Percentiles rank a stretch among this genome's conserved stretches.
These are phyloP conservation scores for Eimeria zaria DNA, from an alignment of 169 alveolate species.

Conservation along the genomic window DNA sequence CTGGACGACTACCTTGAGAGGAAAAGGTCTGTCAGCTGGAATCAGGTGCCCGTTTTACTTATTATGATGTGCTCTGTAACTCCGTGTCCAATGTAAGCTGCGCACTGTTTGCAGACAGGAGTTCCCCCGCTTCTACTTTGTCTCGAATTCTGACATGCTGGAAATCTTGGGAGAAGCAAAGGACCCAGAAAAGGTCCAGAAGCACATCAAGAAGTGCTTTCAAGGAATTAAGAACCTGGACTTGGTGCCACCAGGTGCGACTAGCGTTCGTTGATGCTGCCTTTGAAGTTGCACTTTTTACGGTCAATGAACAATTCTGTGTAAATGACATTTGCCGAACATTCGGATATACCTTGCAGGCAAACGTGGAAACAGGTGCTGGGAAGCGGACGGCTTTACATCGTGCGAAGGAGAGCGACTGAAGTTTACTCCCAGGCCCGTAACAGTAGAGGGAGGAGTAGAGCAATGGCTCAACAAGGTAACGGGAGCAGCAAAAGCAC, in stretches of 20 bases:
- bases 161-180: conserved; percentile 97
- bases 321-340: background rate
- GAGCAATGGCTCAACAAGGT: conserved; percentile 88
- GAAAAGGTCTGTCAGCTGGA: conserved; percentile 89
- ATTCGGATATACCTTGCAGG: conserved; percentile 17
- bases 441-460: conserved; percentile 87
- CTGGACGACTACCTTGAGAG: conserved; percentile 96
- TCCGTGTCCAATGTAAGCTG: background rate
- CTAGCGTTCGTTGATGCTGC: background rate
- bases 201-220: conserved; percentile 97
- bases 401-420: conserved; percentile 95
- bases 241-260: conserved; percentile 87
- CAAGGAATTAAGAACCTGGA: conserved; percentile 95
- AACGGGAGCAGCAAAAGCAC: conserved; percentile 54
- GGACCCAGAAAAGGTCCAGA: conserved; percentile 95
- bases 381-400: conserved; percentile 91
- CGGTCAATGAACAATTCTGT: conserved; percentile 95
- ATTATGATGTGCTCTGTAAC: background rate
- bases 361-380: conserved; percentile 81
- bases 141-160: conserved; percentile 97
- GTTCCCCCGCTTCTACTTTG: conserved; percentile 98
- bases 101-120: conserved; percentile 75
- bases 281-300: background rate
- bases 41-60: too few relatives aligned
- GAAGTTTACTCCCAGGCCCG: conserved; percentile 80